These are phyloP conservation scores for Sphenostylis stenocarpa DNA, from an alignment of 306 rosid genomes.

Conservation along the genomic window DNA sequence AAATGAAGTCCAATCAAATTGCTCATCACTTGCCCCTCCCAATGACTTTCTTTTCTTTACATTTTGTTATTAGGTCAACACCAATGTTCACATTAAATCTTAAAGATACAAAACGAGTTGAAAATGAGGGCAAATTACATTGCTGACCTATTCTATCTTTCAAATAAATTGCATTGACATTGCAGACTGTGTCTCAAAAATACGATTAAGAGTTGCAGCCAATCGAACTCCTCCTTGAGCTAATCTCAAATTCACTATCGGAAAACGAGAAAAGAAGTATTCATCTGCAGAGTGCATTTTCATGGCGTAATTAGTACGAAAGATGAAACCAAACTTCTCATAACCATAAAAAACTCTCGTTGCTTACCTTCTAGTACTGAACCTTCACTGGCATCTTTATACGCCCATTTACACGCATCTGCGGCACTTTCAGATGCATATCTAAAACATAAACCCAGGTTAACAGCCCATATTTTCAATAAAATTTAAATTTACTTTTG, in stretches of 20 bases:
- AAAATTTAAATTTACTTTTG: too few species aligned
- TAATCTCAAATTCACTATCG: conserved; percentile 56
- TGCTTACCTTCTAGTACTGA: conserved; percentile 62
- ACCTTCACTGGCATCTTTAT: conserved; percentile 59
- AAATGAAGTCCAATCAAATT: too few species aligned
- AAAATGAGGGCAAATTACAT: not conserved
- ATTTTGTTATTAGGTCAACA: not conserved
- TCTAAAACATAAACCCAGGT: conserved; percentile 40
- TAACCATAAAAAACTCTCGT: not conserved
- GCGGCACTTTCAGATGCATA: conserved; percentile 73
- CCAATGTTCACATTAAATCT: not conserved
- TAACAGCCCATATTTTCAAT: too few species aligned
- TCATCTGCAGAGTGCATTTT: conserved; percentile 51
- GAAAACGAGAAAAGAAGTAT: conserved; percentile 71
- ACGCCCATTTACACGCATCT: conserved; percentile 82
- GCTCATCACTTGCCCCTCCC: too few species aligned
- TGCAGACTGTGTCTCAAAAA: conserved; percentile 36
- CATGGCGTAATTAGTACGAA: not conserved
- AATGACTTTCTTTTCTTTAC: too few species aligned
- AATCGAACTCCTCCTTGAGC: conserved; percentile 92
- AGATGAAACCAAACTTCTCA: not conserved
- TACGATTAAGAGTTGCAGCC: conserved; percentile 76
- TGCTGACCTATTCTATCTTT: not conserved
- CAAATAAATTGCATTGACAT: not conserved
- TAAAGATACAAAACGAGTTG: not conserved